phyloP scores from a whole-genome alignment of 2,329 filamentous ascomycete genomes.

The Grosmannia huntii region DNA sequence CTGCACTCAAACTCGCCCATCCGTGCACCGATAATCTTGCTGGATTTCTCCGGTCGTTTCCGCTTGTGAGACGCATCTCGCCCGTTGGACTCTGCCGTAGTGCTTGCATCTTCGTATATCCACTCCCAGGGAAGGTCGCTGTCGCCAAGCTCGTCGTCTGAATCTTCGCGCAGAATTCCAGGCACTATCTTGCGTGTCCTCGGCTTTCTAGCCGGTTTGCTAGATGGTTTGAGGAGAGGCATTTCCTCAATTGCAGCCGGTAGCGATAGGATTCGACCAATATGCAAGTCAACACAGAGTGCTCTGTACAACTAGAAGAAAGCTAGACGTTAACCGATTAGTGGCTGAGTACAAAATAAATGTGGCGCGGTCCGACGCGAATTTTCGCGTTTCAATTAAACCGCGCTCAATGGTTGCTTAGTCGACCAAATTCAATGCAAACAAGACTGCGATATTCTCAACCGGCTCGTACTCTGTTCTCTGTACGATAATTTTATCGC shows the following conservation, averaged over 20 bases:
- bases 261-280: background rate
- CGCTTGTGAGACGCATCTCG: constrained; percentile 10
- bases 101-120: constrained; percentile 45
- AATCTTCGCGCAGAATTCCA: constrained; percentile 62
- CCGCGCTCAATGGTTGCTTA: background rate
- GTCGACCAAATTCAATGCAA: background rate
- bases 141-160: constrained; percentile 71
- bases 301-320: background rate
- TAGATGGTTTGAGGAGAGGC: constrained; percentile 7
- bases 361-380: constrained; percentile 3
- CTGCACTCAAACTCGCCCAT: constrained; percentile 72
- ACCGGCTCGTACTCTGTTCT: background rate
- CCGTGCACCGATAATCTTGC: constrained; percentile 62
- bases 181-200: constrained; percentile 19
- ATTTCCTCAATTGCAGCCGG: background rate
- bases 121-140: constrained; percentile 69
- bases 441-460: background rate
- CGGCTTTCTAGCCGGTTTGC: constrained; percentile 2
- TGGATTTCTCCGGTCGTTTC: constrained; percentile 23
- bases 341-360: background rate
- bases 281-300: background rate
- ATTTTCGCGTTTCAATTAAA: constrained; percentile 9
- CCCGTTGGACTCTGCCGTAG: constrained; percentile 3
- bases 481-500: background rate
- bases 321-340: background rate